Conservation (phyloP, 257 asterid genomes). For the Verbena officinalis region DNA sequence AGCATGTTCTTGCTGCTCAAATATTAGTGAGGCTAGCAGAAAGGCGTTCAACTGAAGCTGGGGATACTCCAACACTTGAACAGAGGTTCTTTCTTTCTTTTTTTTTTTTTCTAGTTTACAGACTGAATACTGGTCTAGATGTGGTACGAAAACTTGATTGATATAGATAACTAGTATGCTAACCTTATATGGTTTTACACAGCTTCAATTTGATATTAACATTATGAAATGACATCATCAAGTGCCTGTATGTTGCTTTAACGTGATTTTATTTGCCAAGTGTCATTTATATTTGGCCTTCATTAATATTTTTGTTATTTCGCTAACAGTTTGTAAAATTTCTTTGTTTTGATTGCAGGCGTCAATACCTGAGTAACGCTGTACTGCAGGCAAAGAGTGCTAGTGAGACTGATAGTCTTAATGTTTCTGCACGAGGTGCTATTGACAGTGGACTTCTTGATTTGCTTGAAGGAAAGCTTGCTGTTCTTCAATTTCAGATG, state of each 20-base stretch:
- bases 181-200: slow-evolving; percentile 13
- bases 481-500: slow-evolving; percentile 94
- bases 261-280: slow-evolving; percentile 15
- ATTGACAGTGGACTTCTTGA: slow-evolving; percentile 87
- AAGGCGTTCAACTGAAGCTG: slow-evolving; percentile 76
- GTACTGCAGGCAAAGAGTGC: slow-evolving; percentile 99
- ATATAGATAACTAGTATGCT: slow-evolving; percentile 1
- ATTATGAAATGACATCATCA: background rate
- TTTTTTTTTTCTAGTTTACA: no score
- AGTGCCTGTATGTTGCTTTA: slow-evolving; percentile 15
- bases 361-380: slow-evolving; percentile 94
- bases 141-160: slow-evolving; percentile 26
- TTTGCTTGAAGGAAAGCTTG: slow-evolving; percentile 96
- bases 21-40: slow-evolving; percentile 91
- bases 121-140: slow-evolving; percentile 4
- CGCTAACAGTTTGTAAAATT: slow-evolving; percentile 29
- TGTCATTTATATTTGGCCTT: slow-evolving; percentile 3
- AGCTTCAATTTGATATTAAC: slow-evolving; percentile 1
- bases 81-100: slow-evolving; percentile 69
- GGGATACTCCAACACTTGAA: slow-evolving; percentile 77
- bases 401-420: slow-evolving; percentile 51
- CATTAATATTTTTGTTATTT: slow-evolving; percentile 5
- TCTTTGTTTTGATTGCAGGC: slow-evolving; percentile 61
- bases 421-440: slow-evolving; percentile 58
- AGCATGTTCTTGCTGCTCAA: slow-evolving; percentile 94